phyloP scores from a whole-genome alignment of 2,329 filamentous ascomycete species.

The Colletotrichum liaoningense region DNA sequence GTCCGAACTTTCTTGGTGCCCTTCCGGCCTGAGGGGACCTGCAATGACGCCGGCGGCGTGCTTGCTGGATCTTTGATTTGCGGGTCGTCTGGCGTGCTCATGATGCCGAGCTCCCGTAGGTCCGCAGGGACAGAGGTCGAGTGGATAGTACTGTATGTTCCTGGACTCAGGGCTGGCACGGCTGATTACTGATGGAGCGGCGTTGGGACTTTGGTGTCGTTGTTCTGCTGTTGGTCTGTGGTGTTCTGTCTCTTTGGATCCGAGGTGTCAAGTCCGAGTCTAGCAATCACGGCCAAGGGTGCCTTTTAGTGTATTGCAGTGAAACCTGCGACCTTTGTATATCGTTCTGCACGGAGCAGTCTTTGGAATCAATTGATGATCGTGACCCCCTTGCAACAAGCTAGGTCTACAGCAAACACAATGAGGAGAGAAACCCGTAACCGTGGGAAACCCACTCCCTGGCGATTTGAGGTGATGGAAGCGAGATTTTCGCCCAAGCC shows the following conservation, averaged over 20 bases:
- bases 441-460: not conserved
- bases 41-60: slow-evolving; percentile 18
- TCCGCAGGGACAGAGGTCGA: not conserved
- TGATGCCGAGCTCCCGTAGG: not conserved
- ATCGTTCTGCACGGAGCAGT: not conserved
- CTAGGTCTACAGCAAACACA: not conserved
- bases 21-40: slow-evolving; percentile 45
- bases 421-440: not conserved
- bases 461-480: not conserved
- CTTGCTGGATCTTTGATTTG: slow-evolving; percentile 11
- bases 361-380: not conserved
- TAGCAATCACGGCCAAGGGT: slow-evolving; percentile 13
- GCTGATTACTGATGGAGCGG: not conserved
- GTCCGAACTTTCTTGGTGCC: slow-evolving; percentile 59
- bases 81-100: not conserved
- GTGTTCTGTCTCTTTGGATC: not conserved
- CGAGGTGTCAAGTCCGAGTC: slow-evolving; percentile 24
- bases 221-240: not conserved
- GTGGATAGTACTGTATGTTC: not conserved
- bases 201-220: not conserved
- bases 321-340: not conserved
- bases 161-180: not conserved
- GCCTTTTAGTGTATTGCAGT: not conserved
- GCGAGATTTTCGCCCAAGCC: not conserved
- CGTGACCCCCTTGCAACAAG: not conserved